Conservation (phyloP, 2,329 filamentous ascomycete species). For the Beauveria sp. region DNA sequence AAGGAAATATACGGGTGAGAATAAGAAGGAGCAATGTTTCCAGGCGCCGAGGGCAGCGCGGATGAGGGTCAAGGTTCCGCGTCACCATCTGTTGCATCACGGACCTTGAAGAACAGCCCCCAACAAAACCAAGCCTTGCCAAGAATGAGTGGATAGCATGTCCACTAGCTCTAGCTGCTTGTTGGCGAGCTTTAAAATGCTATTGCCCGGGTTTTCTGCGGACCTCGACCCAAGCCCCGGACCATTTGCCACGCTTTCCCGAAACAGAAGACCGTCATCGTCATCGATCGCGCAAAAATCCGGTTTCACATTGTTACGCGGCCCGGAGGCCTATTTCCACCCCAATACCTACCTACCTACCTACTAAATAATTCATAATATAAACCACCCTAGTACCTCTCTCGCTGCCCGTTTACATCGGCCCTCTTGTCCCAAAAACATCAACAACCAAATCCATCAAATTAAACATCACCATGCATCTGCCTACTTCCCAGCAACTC, state of each 20-base stretch:
- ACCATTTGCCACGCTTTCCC: neutral
- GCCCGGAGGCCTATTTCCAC: neutral
- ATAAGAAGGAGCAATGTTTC: too few species aligned
- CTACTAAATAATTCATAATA: neutral
- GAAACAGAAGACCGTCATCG: neutral
- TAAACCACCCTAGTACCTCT: neutral
- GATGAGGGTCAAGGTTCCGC: too few species aligned
- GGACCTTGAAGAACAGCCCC: too few species aligned
- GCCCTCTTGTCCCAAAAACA: neutral
- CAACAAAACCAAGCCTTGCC: too few species aligned
- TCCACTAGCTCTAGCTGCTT: too few species aligned
- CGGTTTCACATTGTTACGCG: constrained; percentile 3
- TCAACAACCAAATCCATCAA: neutral
- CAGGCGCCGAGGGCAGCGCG: too few species aligned
- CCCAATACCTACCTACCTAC: neutral
- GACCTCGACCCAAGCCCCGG: neutral
- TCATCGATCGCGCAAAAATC: constrained; percentile 6
- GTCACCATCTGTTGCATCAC: too few species aligned
- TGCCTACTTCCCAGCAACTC: constrained; percentile 10
- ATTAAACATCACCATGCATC: constrained; percentile 13
- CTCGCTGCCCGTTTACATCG: neutral
- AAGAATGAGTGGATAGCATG: too few species aligned
- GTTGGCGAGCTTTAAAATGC: too few species aligned
- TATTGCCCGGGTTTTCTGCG: too few species aligned
- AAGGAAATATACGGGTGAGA: too few species aligned